A percentile compares a stretch with the other conserved stretches of the same genome.
These are phyloP conservation scores for Thermothelomyces thermophilus DNA, from an alignment of 2,329 filamentous ascomycete genomes.

Conservation along the genomic window DNA sequence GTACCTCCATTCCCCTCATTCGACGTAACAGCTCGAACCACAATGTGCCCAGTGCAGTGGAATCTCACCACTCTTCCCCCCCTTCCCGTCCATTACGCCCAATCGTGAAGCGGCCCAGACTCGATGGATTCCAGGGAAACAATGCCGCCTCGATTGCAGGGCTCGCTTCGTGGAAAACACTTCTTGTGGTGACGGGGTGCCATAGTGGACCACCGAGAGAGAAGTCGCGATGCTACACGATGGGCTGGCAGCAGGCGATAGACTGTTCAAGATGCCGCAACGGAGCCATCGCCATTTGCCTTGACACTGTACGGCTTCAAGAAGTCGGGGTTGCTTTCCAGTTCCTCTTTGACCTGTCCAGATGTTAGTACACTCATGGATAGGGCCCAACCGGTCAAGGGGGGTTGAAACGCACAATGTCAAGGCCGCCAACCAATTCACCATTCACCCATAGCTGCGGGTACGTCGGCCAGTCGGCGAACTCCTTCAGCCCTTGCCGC, in stretches of 20 bases:
- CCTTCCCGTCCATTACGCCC: no score
- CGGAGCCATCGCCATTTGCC: conserved; percentile 35
- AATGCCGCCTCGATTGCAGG: no score
- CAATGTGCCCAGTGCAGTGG: no score
- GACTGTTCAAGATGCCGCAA: conserved; percentile 26
- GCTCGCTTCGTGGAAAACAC: no score
- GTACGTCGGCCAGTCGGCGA: conserved; percentile 97
- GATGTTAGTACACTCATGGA: conserved; percentile 16
- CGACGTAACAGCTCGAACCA: background rate
- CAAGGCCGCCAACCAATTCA: conserved; percentile 84
- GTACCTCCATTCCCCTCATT: background rate
- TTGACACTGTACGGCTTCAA: conserved; percentile 64
- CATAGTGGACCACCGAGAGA: no score
- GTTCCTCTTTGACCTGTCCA: conserved; percentile 81
- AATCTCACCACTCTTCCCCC: no score
- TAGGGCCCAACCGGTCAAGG: background rate
- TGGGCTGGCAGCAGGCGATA: background rate
- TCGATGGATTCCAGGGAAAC: no score
- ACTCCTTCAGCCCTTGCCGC: conserved; percentile 91
- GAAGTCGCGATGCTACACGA: no score
- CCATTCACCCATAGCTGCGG: conserved; percentile 90
- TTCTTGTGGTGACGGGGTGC: no score
- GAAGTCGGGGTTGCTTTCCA: conserved; percentile 77
- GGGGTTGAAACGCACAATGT: conserved; percentile 67
- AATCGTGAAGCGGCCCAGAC: no score